Percentiles rank a stretch among this genome's conserved stretches.
These are phyloP conservation scores for Alternaria sp. DNA, from an alignment of 2,329 filamentous ascomycete genomes.

Conservation along the genomic window DNA sequence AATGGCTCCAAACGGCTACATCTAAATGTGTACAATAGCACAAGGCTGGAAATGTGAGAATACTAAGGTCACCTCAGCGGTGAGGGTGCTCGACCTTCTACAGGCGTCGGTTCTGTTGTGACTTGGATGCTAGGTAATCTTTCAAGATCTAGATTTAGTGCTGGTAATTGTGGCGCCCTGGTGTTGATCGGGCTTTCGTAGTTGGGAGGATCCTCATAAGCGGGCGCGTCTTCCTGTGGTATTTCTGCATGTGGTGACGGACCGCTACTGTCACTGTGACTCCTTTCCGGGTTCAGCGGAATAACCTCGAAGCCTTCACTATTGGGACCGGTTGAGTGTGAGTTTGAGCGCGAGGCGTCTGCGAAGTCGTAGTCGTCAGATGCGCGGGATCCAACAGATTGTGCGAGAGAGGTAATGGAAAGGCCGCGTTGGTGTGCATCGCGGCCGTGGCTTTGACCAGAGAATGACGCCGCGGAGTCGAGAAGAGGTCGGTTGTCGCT, in stretches of 20 bases:
- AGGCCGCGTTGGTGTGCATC: constrained; percentile 54
- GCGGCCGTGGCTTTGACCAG: constrained; percentile 38
- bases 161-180: constrained; percentile 48
- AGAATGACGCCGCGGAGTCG: constrained; percentile 74
- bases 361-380: constrained; percentile 51
- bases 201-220: constrained; percentile 60
- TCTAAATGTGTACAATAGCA: background rate
- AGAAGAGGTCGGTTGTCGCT: constrained; percentile 76
- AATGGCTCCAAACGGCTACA: background rate
- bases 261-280: constrained; percentile 38
- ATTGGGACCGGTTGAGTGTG: constrained; percentile 27
- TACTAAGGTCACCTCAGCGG: constrained; percentile 18
- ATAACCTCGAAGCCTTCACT: constrained; percentile 56
- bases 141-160: constrained; percentile 52
- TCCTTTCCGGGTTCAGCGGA: constrained; percentile 50
- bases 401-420: constrained; percentile 53
- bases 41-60: background rate
- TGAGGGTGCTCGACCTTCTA: constrained; percentile 24
- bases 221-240: constrained; percentile 46
- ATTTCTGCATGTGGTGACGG: constrained; percentile 33
- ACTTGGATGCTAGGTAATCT: constrained; percentile 57
- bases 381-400: constrained; percentile 49
- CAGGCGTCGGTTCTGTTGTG: constrained; percentile 47
- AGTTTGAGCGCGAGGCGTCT: constrained; percentile 33
- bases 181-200: constrained; percentile 56